Conservation (phyloP, 2,329 filamentous ascomycete species). For the Cryphonectria carpinicola region DNA sequence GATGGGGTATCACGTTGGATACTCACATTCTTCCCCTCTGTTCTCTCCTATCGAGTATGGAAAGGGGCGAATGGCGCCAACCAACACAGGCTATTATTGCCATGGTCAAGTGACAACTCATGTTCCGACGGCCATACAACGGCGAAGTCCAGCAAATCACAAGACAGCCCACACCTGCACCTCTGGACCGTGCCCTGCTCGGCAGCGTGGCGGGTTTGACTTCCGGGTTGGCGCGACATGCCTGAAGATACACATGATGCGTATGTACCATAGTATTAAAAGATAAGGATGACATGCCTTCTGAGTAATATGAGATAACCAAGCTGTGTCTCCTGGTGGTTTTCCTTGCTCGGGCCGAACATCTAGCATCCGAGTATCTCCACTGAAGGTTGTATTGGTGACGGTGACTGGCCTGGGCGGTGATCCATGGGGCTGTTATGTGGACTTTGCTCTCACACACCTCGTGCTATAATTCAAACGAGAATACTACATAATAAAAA, state of each 20-base stretch:
- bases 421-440: not conserved
- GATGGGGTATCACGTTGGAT: not conserved
- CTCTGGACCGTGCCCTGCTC: not conserved
- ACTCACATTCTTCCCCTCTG: not conserved
- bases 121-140: not conserved
- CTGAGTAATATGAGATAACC: not conserved
- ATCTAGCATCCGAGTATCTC: not conserved
- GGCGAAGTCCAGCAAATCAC: constrained; percentile 1
- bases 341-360: not conserved
- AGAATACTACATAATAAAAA: not conserved
- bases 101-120: not conserved
- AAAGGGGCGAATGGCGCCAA: not conserved
- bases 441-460: not conserved
- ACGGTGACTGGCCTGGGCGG: not conserved
- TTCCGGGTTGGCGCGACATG: not conserved
- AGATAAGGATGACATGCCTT: constrained; percentile 1
- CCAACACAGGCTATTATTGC: not conserved
- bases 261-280: not conserved
- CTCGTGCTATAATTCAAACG: not conserved
- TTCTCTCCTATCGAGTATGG: not conserved
- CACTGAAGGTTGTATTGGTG: not conserved
- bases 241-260: not conserved
- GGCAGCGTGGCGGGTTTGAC: not conserved
- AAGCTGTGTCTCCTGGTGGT: not conserved
- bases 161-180: constrained; percentile 1